Conservation (phyloP, 805 yeast genomes). For the Ogataea salicorniae region DNA sequence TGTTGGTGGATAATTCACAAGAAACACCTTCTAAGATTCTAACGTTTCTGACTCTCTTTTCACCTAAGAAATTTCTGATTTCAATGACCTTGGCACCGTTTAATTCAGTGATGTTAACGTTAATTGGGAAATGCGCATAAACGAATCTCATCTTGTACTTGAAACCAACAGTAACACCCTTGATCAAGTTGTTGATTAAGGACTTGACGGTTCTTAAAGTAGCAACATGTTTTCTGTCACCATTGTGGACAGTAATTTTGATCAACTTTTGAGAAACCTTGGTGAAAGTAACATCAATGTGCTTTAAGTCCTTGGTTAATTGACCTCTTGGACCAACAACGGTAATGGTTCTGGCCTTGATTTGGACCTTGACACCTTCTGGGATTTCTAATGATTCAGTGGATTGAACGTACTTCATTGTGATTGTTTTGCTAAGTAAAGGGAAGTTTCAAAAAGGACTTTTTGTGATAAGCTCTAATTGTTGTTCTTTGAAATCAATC, state of each 20-base stretch:
- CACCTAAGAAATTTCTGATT: slow-evolving; percentile 99
- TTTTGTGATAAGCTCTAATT: too few species aligned
- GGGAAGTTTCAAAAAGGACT: neutral
- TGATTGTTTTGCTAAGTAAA: neutral
- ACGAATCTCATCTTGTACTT: slow-evolving; percentile 99
- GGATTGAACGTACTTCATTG: slow-evolving; percentile 60
- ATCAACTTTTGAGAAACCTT: slow-evolving; percentile 68
- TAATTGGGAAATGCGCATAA: slow-evolving; percentile 99
- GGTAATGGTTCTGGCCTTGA: slow-evolving; percentile 85
- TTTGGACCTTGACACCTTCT: slow-evolving; percentile 86
- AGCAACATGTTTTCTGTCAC: slow-evolving; percentile 99
- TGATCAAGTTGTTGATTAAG: slow-evolving; percentile 86
- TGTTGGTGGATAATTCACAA: slow-evolving; percentile 72
- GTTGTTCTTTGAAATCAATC: too few species aligned
- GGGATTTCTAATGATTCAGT: slow-evolving; percentile 64
- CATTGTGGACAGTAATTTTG: slow-evolving; percentile 93
- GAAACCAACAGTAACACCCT: slow-evolving; percentile 99
- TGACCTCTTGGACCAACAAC: slow-evolving; percentile 99
- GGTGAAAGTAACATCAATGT: slow-evolving; percentile 89
- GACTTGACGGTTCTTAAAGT: slow-evolving; percentile 98
- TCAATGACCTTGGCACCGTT: slow-evolving; percentile 75
- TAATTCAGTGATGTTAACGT: slow-evolving; percentile 83
- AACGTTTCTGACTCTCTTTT: slow-evolving; percentile 91
- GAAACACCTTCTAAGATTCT: slow-evolving; percentile 85
- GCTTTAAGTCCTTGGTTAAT: slow-evolving; percentile 84